Percentiles rank a stretch among this genome's conserved stretches.
These are phyloP conservation scores for Murraya paniculata DNA, from an alignment of 345 rosid species.

Conservation along the genomic window DNA sequence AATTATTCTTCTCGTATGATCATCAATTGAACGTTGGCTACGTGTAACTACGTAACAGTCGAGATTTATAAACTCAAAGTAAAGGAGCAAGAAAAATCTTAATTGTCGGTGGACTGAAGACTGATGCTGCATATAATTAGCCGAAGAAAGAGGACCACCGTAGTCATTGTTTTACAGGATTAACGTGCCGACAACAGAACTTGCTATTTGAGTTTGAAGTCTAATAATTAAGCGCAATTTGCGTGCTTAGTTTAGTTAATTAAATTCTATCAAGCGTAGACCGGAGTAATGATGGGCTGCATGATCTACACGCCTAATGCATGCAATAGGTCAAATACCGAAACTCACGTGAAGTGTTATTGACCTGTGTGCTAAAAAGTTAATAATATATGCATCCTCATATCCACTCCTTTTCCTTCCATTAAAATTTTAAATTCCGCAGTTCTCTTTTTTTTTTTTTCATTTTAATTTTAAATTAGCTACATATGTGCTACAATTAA, in stretches of 20 bases:
- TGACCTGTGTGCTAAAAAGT: not conserved
- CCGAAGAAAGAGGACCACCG: not conserved
- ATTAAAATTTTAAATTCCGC: not conserved
- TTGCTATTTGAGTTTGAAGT: not conserved
- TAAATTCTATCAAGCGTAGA: not conserved
- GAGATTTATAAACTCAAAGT: not conserved
- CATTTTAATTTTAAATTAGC: not conserved
- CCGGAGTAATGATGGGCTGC: not conserved
- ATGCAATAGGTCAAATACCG: not conserved
- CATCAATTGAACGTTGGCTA: too few relatives aligned
- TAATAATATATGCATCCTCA: not conserved
- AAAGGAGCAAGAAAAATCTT: not conserved
- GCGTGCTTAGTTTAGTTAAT: not conserved
- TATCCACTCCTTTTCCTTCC: not conserved
- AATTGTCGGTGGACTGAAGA: not conserved
- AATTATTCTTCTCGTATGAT: too few relatives aligned
- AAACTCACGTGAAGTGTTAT: not conserved
- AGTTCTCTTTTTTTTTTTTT: not conserved
- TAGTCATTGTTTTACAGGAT: conserved; percentile 4
- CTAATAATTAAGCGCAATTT: conserved; percentile 2
- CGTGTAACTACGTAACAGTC: not conserved
- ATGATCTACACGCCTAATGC: not conserved
- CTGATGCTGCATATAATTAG: not conserved
- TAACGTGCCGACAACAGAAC: not conserved
- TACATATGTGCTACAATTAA: not conserved